A percentile compares a stretch with the other conserved stretches of the same genome.
Conservation (phyloP, 768 basidiomycete genomes). For the Termitomyces sp. region DNA sequence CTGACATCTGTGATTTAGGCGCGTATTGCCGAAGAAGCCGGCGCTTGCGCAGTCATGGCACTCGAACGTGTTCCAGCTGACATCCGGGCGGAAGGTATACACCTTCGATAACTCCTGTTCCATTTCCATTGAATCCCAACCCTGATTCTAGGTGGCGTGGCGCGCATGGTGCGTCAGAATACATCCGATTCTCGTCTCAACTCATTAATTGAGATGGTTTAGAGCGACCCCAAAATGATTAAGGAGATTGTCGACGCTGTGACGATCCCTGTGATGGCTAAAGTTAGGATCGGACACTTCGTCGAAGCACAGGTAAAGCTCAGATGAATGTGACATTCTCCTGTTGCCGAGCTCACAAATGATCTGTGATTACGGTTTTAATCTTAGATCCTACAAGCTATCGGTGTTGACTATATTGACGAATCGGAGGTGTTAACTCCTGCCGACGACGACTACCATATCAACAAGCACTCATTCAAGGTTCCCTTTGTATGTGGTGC, state of each 20-base stretch:
- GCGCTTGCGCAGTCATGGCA: conserved; percentile 98
- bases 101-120: neutral
- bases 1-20: conserved; percentile 46
- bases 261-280: conserved; percentile 96
- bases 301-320: conserved; percentile 83
- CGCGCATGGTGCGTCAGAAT: conserved; percentile 73
- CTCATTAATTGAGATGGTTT: conserved; percentile 13
- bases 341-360: conserved; percentile 2
- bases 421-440: conserved; percentile 94
- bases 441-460: conserved; percentile 93
- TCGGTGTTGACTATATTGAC: conserved; percentile 96
- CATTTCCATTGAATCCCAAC: conserved; percentile 3
- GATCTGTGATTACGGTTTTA: neutral
- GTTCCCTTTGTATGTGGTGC: conserved; percentile 96
- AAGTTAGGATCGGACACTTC: conserved; percentile 95
- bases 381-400: conserved; percentile 79
- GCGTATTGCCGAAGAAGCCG: conserved; percentile 94
- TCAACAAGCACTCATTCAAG: conserved; percentile 95
- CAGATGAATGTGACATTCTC: neutral
- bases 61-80: conserved; percentile 94
- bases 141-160: conserved; percentile 64
- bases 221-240: conserved; percentile 96
- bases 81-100: conserved; percentile 69
- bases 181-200: neutral
- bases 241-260: conserved; percentile 93